phyloP scores from a whole-genome alignment of 1,284 basidiomycete genomes.

The Stereum hirsutum region DNA sequence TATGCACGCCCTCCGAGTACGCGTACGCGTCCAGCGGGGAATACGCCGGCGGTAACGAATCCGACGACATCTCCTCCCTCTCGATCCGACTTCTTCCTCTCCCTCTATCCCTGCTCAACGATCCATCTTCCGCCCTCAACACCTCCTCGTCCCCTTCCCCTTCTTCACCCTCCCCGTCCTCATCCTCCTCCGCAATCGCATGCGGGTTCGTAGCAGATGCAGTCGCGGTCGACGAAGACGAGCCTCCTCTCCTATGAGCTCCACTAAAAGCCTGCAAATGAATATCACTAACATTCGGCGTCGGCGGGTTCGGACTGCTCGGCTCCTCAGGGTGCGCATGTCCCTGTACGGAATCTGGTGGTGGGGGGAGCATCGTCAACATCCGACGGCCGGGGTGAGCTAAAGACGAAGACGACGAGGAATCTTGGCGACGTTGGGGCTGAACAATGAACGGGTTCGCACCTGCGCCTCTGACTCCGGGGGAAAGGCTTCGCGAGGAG shows the following conservation, averaged over 20 bases:
- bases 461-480: constrained; percentile 42
- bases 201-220: constrained; percentile 5
- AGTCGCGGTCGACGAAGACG: constrained; percentile 8
- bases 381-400: constrained; percentile 15
- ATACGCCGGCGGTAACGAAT: constrained; percentile 79
- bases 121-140: constrained; percentile 13
- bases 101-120: constrained; percentile 6
- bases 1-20: constrained; percentile 73
- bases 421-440: constrained; percentile 44
- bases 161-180: constrained; percentile 3
- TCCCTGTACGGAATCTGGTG: constrained; percentile 34
- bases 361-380: too few species aligned
- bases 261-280: constrained; percentile 56
- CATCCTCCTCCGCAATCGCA: constrained; percentile 12
- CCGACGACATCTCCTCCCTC: too few species aligned
- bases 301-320: constrained; percentile 63
- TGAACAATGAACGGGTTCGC: constrained; percentile 64
- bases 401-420: too few species aligned
- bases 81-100: too few species aligned
- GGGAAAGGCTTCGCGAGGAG: constrained; percentile 19
- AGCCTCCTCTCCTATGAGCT: too few species aligned
- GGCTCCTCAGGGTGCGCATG: constrained; percentile 67
- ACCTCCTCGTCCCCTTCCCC: constrained; percentile 6
- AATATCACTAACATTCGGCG: constrained; percentile 70
- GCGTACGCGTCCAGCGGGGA: constrained; percentile 73